Evolutionary conservation across 2,329 filamentous ascomycete genomes (phyloP).

Genomic region (Hyphodiscus sp.): DNA sequence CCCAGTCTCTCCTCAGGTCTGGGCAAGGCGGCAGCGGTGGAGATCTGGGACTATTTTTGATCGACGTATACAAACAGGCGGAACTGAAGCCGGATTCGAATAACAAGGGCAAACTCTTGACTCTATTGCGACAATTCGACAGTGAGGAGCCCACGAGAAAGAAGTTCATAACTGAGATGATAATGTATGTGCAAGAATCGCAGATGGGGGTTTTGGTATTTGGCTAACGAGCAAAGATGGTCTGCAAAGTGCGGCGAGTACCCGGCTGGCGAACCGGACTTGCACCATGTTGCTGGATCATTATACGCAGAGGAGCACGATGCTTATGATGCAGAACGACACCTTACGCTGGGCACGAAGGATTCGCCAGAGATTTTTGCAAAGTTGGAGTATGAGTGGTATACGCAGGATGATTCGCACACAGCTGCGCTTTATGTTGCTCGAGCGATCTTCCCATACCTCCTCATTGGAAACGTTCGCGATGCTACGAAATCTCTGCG

Average conservation of each 20-base stretch:
- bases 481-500: conserved; percentile 79
- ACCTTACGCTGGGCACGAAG: conserved; percentile 81
- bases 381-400: conserved; percentile 89
- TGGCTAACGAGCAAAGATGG: conserved; percentile 51
- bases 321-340: conserved; percentile 85
- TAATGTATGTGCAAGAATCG: conserved; percentile 49
- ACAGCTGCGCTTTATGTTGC: conserved; percentile 81
- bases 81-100: conserved; percentile 70
- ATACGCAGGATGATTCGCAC: conserved; percentile 79
- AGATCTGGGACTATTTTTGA: conserved; percentile 78
- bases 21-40: conserved; percentile 92
- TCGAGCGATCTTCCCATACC: conserved; percentile 82
- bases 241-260: conserved; percentile 78
- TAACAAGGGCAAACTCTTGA: conserved; percentile 69
- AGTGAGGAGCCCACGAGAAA: conserved; percentile 83
- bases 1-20: conserved; percentile 78
- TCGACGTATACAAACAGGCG: conserved; percentile 87
- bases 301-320: conserved; percentile 92
- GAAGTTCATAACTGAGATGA: conserved; percentile 81
- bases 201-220: neutral
- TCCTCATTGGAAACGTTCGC: conserved; percentile 83
- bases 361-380: conserved; percentile 78
- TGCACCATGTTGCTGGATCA: conserved; percentile 85
- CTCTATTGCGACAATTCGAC: conserved; percentile 73
- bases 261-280: conserved; percentile 85